Evolutionary conservation across 2,329 filamentous ascomycete genomes (phyloP), one percentile per base, ranked within the genome.

Genomic region (Colletotrichum zoysiae): DNA sequence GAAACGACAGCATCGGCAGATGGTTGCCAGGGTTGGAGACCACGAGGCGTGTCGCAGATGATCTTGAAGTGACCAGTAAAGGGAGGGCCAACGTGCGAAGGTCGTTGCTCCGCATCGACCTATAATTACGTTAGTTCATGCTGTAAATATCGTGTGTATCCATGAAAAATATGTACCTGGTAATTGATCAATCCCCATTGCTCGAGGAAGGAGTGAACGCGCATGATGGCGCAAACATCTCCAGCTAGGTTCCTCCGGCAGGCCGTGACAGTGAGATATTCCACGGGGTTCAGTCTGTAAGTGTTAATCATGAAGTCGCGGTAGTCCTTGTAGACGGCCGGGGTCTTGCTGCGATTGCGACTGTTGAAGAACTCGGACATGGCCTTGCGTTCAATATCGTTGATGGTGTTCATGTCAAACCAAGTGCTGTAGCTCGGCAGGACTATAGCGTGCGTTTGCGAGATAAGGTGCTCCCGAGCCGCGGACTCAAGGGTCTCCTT

Each of bases 261-360:
- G 62, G 96, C 96, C 14, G 96, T 99, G 66, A 99, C 95, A 6
- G 96, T 99, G 67, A 99, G 87, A 79, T 99, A 99, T 82, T 99
- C 96, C 65, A 95, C 89, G 6, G 96, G 96, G 80, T 98, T 99
- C 68, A 99, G 86, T 48, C 96, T 92, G 83, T 99, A 99, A 18
- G 96, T 98, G 85, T 99, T 99, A 85, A 99, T 95, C 96, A 99
- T 99, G 80, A 99, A 99, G 80, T 99, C 96, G 76, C 96, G 92
- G 83, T 99, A 99, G 80, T 99, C 96, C 83, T 98, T 98, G 86
- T 99, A 99, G 30, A 98, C 94, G 60, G 95, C 92, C 1, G 95
- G 93, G 0, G 96, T 99, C 85, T 99, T 99, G 90, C 96, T 98
- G 78, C 96, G 92, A 83, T 99, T 99, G 72, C 96, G 91, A 81